Conservation (phyloP, 2,329 filamentous ascomycete genomes). For the Sordariomycetes sp. region DNA sequence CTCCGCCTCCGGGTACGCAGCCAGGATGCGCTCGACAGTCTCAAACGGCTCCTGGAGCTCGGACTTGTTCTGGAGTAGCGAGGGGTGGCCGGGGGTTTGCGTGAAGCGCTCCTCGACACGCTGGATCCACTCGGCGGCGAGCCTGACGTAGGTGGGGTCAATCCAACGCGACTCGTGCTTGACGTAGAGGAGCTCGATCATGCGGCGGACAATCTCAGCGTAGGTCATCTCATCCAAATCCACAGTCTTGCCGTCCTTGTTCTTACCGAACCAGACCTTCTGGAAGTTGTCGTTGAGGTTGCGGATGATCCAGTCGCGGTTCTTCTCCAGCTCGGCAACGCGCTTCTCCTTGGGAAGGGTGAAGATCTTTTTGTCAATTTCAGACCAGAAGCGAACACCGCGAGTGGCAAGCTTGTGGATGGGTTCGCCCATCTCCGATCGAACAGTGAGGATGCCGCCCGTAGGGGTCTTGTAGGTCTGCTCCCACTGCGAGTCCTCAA, state of each 20-base stretch:
- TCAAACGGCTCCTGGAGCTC: conserved; percentile 77
- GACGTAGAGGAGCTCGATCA: conserved; percentile 86
- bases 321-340: conserved; percentile 76
- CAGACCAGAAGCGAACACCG: conserved; percentile 92
- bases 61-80: conserved; percentile 78
- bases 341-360: conserved; percentile 91
- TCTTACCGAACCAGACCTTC: conserved; percentile 91
- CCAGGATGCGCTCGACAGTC: conserved; percentile 67
- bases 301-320: conserved; percentile 84
- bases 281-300: conserved; percentile 95
- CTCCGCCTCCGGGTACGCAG: conserved; percentile 76
- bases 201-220: conserved; percentile 71
- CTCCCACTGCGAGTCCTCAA: conserved; percentile 80
- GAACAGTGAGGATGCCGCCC: conserved; percentile 90
- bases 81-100: conserved; percentile 56
- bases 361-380: conserved; percentile 99
- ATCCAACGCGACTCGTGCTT: conserved; percentile 90
- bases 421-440: conserved; percentile 98
- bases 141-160: conserved; percentile 66
- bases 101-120: conserved; percentile 96
- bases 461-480: conserved; percentile 85
- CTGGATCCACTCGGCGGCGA: conserved; percentile 93
- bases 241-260: conserved; percentile 67
- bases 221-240: conserved; percentile 97
- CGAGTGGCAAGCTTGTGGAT: conserved; percentile 98